Base-by-base conservation (phyloP, 371 early-diverging fungal species). In the Chytridium lagenaria region DNA sequence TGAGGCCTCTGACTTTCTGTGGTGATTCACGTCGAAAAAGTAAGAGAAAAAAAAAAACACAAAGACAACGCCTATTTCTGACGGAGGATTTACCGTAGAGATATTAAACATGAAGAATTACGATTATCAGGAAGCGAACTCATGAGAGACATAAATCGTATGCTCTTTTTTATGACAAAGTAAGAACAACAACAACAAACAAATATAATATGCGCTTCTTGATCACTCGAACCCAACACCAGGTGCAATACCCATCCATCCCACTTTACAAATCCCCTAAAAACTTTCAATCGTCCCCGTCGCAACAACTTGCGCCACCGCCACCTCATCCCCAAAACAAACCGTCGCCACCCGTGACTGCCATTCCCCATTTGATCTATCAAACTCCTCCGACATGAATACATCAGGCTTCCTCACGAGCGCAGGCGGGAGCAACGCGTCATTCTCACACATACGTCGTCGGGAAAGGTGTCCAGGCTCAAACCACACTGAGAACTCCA, bases 281-380 rank as follows among this genome's bases (percentile, higher is more conserved):
- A 31, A 76, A 2, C 71, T 76, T 50, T 77, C 78, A n/a, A 77
- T 28, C 22, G 67, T 38, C 7, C 74, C 78, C 22, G 68, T 36
- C 7, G 73, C 71, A 28, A 70, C 73, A 12, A 74, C 68, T 10
- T 23, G 5, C 10, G 33, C 72, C 16, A 72, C 65, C 31, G 2
- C 26, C 36, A 64, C 72, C 66, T 37, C 15, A 2, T 68, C 39
- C 7, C 36, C 64, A 34, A 77, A n/a, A 39, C 77, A 77, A 2
- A 73, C 50, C 19, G 59, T 50, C 12, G 69, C 50, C 7, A 71
- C 50, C 1, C 69, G 30, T 26, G 49, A 44, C 38, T 77, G 77
- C 77, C 77, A 77, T 44, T 67, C 77, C 31, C n/a, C 15, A 51
- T 69, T 65, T n/a, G 73, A 64, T 30, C 69, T 2, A 52, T 77